Conservation (phyloP, 352 stramenopile species). For the Pythium myriotylum region DNA sequence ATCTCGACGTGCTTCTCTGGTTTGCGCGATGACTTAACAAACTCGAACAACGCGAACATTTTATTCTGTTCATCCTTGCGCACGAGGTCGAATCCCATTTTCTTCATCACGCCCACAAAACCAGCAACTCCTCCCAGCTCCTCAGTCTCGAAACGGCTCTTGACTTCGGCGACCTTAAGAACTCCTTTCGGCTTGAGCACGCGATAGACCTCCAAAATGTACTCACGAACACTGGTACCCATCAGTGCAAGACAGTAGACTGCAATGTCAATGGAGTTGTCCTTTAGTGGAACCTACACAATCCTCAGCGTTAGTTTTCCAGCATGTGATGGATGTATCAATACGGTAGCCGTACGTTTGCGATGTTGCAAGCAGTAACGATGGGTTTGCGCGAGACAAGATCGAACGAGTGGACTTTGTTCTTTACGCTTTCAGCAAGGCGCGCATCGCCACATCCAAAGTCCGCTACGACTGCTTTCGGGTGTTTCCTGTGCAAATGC, state of each 20-base stretch:
- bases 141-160: conserved; percentile 81
- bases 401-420: conserved; percentile 98
- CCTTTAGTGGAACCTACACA: conserved; percentile 88
- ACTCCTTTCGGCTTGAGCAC: conserved; percentile 94
- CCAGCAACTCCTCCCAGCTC: conserved; percentile 63
- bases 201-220: conserved; percentile 95
- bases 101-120: conserved; percentile 59
- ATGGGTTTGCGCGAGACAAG: conserved; percentile 92
- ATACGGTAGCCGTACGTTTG: conserved; percentile 47
- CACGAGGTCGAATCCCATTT: conserved; percentile 73
- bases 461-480: conserved; percentile 92
- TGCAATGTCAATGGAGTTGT: conserved; percentile 92
- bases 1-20: conserved; percentile 54
- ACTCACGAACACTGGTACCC: conserved; percentile 97
- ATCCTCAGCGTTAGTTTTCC: neutral
- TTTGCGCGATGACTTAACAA: conserved; percentile 62
- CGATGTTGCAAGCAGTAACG: conserved; percentile 98
- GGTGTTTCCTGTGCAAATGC: conserved; percentile 41
- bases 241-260: conserved; percentile 99
- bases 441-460: conserved; percentile 98
- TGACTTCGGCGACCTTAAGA: conserved; percentile 88
- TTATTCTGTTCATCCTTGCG: conserved; percentile 83
- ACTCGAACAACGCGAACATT: conserved; percentile 88
- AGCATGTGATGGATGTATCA: neutral
- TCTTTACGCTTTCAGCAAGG: conserved; percentile 86